Conservation (phyloP, 139 green algal species). For the Closterium sp. region DNA sequence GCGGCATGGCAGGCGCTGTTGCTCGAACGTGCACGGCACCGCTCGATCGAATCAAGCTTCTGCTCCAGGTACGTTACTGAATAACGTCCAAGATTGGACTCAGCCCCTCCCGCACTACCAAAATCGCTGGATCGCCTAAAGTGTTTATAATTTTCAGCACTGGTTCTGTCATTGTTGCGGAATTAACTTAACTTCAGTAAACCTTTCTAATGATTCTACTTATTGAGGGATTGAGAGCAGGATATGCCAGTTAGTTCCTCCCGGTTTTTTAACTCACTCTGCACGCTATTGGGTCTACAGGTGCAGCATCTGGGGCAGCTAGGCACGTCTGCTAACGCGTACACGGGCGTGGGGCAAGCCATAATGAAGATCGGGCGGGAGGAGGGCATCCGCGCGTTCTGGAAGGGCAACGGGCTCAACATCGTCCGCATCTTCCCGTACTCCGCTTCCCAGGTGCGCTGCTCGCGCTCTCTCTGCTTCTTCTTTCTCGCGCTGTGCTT, state of each 20-base stretch:
- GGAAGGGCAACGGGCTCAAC: constrained; percentile 91
- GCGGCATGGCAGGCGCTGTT: constrained; percentile 68
- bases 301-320: constrained; percentile 70
- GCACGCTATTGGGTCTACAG: constrained; percentile 60
- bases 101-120: too few species aligned
- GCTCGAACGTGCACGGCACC: constrained; percentile 72
- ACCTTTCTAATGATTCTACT: too few species aligned
- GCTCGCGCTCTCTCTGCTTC: neutral
- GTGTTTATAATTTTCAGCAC: too few species aligned
- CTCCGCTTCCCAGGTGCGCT: constrained; percentile 66
- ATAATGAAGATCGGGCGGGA: constrained; percentile 81
- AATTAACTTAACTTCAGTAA: too few species aligned
- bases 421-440: constrained; percentile 94
- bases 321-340: constrained; percentile 58
- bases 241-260: neutral
- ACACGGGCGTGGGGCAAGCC: constrained; percentile 84
- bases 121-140: too few species aligned
- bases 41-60: constrained; percentile 89
- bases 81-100: too few species aligned
- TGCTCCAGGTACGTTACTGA: constrained; percentile 50
- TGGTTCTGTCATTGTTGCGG: neutral
- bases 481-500: too few species aligned
- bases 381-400: constrained; percentile 85
- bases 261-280: neutral
- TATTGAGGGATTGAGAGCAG: too few species aligned